Conservation (phyloP, 192 early-diverging fungal genomes). For the Gonapodya prolifera region DNA sequence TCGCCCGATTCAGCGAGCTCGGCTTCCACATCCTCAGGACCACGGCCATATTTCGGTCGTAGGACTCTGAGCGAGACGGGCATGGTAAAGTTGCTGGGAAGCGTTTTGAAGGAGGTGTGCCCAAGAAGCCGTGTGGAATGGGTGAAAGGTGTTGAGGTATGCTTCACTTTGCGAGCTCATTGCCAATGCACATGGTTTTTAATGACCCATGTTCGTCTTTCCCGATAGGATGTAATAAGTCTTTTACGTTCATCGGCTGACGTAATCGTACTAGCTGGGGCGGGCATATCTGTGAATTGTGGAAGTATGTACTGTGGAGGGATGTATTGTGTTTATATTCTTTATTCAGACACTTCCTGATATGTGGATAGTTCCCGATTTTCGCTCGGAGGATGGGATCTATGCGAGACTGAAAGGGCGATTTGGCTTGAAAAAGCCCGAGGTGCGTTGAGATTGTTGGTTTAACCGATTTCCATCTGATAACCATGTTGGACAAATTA, state of each 20-base stretch:
- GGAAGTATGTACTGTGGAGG: background rate
- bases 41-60: background rate
- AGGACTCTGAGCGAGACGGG: background rate
- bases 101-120: background rate
- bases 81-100: background rate
- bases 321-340: too few species aligned
- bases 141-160: background rate
- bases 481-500: background rate
- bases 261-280: background rate
- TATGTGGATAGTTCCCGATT: constrained; percentile 63
- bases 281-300: background rate
- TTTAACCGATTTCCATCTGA: background rate
- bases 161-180: background rate
- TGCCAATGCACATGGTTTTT: background rate
- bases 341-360: too few species aligned
- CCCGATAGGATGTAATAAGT: background rate
- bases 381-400: constrained; percentile 84
- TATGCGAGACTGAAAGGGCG: constrained; percentile 73
- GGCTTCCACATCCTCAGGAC: background rate
- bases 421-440: constrained; percentile 55
- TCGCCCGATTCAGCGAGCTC: background rate
- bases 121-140: background rate
- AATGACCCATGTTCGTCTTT: background rate
- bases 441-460: background rate
- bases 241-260: background rate